phyloP scores from a whole-genome alignment of 2,329 filamentous ascomycete genomes.

The Fusarium chuoi region DNA sequence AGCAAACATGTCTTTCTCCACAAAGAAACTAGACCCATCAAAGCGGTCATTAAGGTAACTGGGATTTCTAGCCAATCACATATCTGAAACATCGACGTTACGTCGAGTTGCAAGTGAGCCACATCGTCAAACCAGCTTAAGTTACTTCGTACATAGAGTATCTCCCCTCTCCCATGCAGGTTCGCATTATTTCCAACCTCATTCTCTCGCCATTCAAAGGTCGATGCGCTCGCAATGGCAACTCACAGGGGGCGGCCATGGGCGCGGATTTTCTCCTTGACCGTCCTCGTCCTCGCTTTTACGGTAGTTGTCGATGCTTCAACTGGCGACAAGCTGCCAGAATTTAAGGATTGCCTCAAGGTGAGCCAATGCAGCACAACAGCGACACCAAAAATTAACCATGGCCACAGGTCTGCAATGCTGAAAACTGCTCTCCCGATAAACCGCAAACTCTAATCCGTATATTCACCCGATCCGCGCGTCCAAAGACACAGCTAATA shows the following conservation, averaged over 20 bases:
- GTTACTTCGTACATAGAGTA: background rate
- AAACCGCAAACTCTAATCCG: conserved; percentile 72
- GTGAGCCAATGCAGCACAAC: conserved; percentile 56
- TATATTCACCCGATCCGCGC: conserved; percentile 57
- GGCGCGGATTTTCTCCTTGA: conserved; percentile 46
- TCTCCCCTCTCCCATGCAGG: conserved; percentile 21
- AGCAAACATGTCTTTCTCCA: conserved; percentile 28
- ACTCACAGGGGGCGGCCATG: conserved; percentile 48
- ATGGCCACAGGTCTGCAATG: conserved; percentile 76
- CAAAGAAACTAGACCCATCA: conserved; percentile 13
- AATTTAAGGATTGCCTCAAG: conserved; percentile 87
- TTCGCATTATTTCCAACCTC: conserved; percentile 2
- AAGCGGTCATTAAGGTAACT: background rate
- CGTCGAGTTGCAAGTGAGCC: conserved; percentile 27
- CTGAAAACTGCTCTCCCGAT: conserved; percentile 79
- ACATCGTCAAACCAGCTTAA: conserved; percentile 35
- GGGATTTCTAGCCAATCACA: conserved; percentile 33
- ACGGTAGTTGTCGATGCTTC: conserved; percentile 71
- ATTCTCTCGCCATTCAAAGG: conserved; percentile 11
- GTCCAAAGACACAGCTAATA: conserved; percentile 22
- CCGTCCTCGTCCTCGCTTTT: conserved; percentile 54
- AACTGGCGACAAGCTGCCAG: conserved; percentile 83
- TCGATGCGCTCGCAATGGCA: conserved; percentile 50
- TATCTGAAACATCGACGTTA: conserved; percentile 15
- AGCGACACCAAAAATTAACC: conserved; percentile 21